Conservation (phyloP, 495 filamentous ascomycete species). For the Glutinoglossum americanum region DNA sequence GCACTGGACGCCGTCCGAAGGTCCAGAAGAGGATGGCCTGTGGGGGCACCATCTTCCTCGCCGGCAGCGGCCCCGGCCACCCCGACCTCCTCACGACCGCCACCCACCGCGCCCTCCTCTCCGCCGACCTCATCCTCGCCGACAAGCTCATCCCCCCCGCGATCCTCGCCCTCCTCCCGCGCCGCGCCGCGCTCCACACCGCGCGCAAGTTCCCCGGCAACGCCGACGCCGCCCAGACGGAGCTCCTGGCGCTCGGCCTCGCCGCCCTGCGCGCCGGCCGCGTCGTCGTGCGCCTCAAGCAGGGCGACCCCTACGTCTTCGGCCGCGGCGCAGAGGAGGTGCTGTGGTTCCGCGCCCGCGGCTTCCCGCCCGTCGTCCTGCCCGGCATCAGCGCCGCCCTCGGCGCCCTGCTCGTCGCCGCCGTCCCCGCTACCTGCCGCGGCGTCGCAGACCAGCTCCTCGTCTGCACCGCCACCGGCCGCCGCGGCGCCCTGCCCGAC, state of each 20-base stretch:
- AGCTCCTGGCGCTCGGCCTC: slow-evolving; percentile 64
- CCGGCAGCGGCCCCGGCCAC: slow-evolving; percentile 83
- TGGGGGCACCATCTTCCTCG: slow-evolving; percentile 67
- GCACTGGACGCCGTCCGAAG: slow-evolving; percentile 8
- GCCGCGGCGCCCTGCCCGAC: slow-evolving; percentile 68
- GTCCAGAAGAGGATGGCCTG: no score
- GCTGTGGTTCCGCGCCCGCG: slow-evolving; percentile 56
- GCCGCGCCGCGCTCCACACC: slow-evolving; percentile 73
- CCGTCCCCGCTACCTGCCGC: slow-evolving; percentile 71
- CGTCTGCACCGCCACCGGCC: slow-evolving; percentile 82
- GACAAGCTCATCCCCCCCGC: slow-evolving; percentile 88
- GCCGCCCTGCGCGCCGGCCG: slow-evolving; percentile 47
- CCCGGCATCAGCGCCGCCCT: slow-evolving; percentile 82
- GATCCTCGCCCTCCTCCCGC: slow-evolving; percentile 73
- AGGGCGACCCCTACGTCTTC: slow-evolving; percentile 92
- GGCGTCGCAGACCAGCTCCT: slow-evolving; percentile 81
- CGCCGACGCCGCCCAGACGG: slow-evolving; percentile 78
- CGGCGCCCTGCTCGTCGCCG: slow-evolving; percentile 69
- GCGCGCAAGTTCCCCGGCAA: slow-evolving; percentile 96
- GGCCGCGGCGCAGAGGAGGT: slow-evolving; percentile 81
- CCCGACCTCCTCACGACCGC: slow-evolving; percentile 79
- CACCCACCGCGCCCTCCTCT: slow-evolving; percentile 64
- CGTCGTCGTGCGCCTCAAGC: slow-evolving; percentile 74
- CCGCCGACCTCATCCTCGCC: slow-evolving; percentile 72
- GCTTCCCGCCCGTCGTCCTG: slow-evolving; percentile 49